Evolutionary conservation across 2,329 filamentous ascomycete species (phyloP), one percentile per base, ranked within the genome.

Genomic region (Paecilomyces formosus): DNA sequence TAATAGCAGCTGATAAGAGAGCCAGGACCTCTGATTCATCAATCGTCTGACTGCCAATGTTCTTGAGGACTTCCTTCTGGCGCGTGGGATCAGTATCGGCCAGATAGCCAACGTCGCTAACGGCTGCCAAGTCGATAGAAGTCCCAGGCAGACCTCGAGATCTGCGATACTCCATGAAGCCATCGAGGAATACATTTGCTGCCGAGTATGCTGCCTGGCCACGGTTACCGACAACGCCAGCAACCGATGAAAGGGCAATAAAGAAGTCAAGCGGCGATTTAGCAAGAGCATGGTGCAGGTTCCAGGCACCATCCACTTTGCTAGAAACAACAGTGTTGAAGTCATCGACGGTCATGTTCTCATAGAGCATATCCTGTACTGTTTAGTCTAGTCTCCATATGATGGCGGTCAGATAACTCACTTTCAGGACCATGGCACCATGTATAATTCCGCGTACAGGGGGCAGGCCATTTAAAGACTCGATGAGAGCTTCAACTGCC

Each of bases 341-440:
- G 30, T 54, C 21, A 39, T 54, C 30, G 21, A 33, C 11, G 22
- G 57, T 65, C 13, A 62, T 64, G 13, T 70, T 65, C 13, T 73
- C 68, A 31, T 31, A 55, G 28, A 35, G 71, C 70, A 9, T 71
- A 71, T 0, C 71, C 74, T 8, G 75, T 72, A 0, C 73, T 74
- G 7, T 22, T 54, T 54, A 28, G 7, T 15, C 2, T 9, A 12
- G 45, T 50, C 21, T 22, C 15, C 21, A 50, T 15, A 22, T 6
- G 15, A n/a, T 18, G 15, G 50, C 28, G 15, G 50, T 24, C 21
- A 52, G 50, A 3, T 13, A n/a, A 28, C 50, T 52, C 21, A 52
- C 50, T 21, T 52, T 52, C 7, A 52, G 50, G 13, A 52, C 50
- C 21, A 52, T 24, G 7, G 50, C 50, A 15, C 22, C 50, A 11